Evolutionary conservation across 176 grass and related monocot genomes (phyloP).

Genomic region (Oryza brachyantha): DNA sequence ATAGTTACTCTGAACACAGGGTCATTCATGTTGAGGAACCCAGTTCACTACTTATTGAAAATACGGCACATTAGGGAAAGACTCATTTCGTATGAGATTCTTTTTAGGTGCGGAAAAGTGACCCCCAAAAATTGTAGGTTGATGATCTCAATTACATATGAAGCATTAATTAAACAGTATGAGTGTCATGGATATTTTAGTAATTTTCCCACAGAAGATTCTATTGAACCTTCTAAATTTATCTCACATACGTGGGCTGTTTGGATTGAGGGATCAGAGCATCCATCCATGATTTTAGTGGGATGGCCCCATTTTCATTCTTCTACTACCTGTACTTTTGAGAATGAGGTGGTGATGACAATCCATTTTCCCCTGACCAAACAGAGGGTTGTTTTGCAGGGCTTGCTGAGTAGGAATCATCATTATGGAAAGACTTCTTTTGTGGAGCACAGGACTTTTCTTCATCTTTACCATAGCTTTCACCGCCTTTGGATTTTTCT

Average conservation of each 20-base stretch:
- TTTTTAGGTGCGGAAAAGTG: not conserved
- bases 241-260: not conserved
- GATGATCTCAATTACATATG: not conserved
- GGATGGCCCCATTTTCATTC: not conserved
- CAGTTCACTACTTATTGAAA: not conserved
- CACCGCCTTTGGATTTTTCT: slow-evolving; percentile 98
- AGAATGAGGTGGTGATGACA: not conserved
- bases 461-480: slow-evolving; percentile 99
- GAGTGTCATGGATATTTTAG: not conserved
- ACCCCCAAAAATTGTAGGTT: not conserved
- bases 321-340: not conserved
- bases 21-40: not conserved
- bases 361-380: not conserved
- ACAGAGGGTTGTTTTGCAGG: slow-evolving; percentile 36
- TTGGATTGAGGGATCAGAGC: not conserved
- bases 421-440: slow-evolving; percentile 98
- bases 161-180: not conserved
- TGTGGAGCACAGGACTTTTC: slow-evolving; percentile 91
- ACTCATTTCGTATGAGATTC: not conserved
- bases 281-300: not conserved
- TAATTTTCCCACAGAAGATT: not conserved
- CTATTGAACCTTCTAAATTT: not conserved
- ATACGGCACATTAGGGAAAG: not conserved
- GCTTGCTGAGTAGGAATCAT: slow-evolving; percentile 46
- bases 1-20: not conserved